Conservation (phyloP, 2,329 filamentous ascomycete species). For the Fusarium luffae region DNA sequence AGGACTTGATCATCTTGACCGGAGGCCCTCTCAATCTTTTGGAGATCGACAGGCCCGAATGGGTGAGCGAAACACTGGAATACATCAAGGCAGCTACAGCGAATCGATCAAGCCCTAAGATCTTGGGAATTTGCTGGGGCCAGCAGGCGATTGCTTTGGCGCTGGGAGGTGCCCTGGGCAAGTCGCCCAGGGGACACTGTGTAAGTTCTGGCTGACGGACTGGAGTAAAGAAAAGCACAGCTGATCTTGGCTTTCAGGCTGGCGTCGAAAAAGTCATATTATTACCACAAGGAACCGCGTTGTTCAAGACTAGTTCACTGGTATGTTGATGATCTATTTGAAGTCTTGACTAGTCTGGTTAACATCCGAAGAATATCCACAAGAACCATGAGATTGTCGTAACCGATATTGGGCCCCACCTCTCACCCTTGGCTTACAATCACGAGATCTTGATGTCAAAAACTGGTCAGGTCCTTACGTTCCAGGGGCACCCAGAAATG, state of each 20-base stretch:
- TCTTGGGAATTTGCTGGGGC: slow-evolving; percentile 2
- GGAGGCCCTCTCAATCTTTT: background rate
- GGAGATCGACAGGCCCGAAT: background rate
- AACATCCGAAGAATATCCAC: background rate
- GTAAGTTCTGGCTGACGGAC: background rate
- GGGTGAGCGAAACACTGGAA: background rate
- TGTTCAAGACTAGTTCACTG: background rate
- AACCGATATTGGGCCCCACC: background rate
- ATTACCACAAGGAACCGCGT: background rate
- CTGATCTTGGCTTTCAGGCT: background rate
- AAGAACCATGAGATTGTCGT: slow-evolving; percentile 5
- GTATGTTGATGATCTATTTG: background rate
- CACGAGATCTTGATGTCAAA: background rate
- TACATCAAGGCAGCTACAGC: background rate
- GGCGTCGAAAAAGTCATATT: background rate
- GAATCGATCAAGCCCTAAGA: background rate
- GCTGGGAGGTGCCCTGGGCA: background rate
- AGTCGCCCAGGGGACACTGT: background rate
- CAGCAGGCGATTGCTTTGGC: slow-evolving; percentile 1
- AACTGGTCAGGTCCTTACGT: background rate
- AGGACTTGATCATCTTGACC: background rate
- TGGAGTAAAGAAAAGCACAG: too few species aligned
- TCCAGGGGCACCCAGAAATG: slow-evolving; percentile 2
- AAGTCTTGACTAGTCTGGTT: background rate
- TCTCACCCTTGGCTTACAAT: background rate